Base-by-base conservation (phyloP, 2,329 filamentous ascomycete genomes). In the Fusarium sarcochroum region DNA sequence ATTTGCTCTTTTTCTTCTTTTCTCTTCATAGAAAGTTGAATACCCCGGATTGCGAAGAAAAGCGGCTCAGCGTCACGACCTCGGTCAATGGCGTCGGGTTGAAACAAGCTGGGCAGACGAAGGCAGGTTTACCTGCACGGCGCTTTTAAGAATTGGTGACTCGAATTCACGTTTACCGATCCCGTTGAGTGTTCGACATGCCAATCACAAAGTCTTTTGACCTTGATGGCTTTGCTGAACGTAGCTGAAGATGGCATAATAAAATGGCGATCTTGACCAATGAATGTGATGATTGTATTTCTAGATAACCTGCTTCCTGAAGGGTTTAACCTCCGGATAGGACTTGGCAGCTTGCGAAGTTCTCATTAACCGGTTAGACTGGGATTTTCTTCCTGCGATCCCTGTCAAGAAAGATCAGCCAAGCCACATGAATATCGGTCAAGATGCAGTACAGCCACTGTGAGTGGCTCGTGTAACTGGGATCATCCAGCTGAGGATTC, bases 111-210 rank as follows among this genome's bases (percentile, higher is more conserved):
- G 86, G 87, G 86, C 77, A 89, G 84, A 89, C 77, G 64, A 83
- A 84, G 79, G 76, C 74, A 74, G 74, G 75, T 74, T 70, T 72
- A 63, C 72, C 74, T 76, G 79, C 75, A 75, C 83, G 86, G 84
- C 81, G 85, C 86, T 88, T 87, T 79, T 80, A 88, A 89, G 86
- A 89, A 89, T 88, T 88, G 86, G 83, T 80, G 84, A 86, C 81
- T 86, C 84, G 83, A 81, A 78, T 75, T 72, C 59, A 80, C 79
- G 81, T 87, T 85, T 81, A 82, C 82, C 86, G 84, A 84, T 89
- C 86, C 87, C 87, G 87, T 89, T 88, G 85, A 87, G 86, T 83
- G 83, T 79, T 84, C 86, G 84, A 88, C 85, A 87, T 86, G 41
- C 70, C 49, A 56, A 46, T 25, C n/a, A 32, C 37, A 38, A 50